Base-by-base conservation (phyloP, 2,329 filamentous ascomycete genomes). In the Sphaerostilbella broomeana region DNA sequence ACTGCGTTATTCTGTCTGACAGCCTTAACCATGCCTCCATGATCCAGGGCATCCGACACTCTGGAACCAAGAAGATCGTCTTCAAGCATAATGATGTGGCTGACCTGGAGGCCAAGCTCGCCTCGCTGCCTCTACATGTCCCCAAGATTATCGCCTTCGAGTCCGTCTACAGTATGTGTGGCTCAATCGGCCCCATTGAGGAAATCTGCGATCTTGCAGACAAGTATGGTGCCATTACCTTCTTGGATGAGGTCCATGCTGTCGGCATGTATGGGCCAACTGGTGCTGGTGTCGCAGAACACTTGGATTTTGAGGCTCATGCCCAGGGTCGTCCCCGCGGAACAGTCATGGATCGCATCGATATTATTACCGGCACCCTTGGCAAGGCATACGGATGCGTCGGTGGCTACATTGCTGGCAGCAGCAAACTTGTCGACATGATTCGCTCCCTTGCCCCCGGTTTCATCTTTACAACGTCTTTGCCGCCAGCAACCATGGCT, bases 121-220 rank as follows among this genome's bases (percentile, higher is more conserved):
- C 89, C 3, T 84, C 88, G 10, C 74, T 98, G 28, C 88, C 90
- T 1, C 68, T 84, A 1, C 75, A 92, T 45, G 77, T 86, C 24
- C 92, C 92, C 42, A 98, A 98, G 72, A 95, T 98, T 50, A 98
- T 98, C 50, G 92, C 92, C 3, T 98, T 97, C 50, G 92, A 98
- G 67, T 95, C 88, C 20, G 92, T 98, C 4, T 98, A 98, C 69
- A 95, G 88, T 70, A 98, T 98, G 92, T 98, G 92, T 59, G 92
- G 92, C 47, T 95, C 88, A 12, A 86, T 98, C 59, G 92, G 88
- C 0, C 92, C 92, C 1, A 98, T 98, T 52, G 86, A 89, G 65
- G 83, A 83, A 58, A 97, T 98, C 47, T 97, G 90, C 61, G 88
- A 98, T 59, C 70, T 98, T 38, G 90, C 92, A 8, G 89, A 97